Conservation (phyloP, 139 green algal species). For the Ettlia oleoabundans region DNA sequence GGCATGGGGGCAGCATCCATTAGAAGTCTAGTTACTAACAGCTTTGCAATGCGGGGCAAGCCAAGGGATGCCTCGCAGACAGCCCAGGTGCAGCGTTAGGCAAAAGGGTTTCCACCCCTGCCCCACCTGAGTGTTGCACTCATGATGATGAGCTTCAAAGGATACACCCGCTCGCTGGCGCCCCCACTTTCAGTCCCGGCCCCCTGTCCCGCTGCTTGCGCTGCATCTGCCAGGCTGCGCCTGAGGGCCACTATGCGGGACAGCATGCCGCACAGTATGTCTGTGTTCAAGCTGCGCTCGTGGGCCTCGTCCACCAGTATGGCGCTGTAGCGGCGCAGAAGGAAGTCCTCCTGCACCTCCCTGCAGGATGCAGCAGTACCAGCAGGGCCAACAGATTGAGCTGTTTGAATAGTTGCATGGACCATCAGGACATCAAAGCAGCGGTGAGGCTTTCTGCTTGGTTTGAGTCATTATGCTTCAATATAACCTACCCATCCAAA, state of each 20-base stretch:
- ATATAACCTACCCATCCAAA: too few species aligned
- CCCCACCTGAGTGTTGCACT: slow-evolving; percentile 87
- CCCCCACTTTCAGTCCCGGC: not conserved
- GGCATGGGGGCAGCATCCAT: too few species aligned
- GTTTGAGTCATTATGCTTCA: too few species aligned
- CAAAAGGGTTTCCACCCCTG: too few species aligned
- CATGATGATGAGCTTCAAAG: slow-evolving; percentile 98
- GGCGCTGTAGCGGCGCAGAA: slow-evolving; percentile 55
- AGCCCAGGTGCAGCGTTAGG: not conserved
- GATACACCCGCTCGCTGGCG: slow-evolving; percentile 49
- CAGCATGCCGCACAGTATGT: slow-evolving; percentile 90
- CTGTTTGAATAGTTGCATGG: too few species aligned
- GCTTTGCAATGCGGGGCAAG: too few species aligned
- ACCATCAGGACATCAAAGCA: too few species aligned
- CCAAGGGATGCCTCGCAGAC: too few species aligned
- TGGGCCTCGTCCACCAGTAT: slow-evolving; percentile 95
- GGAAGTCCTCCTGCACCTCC: slow-evolving; percentile 33
- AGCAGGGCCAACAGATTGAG: not conserved
- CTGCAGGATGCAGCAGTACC: not conserved
- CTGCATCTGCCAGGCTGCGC: slow-evolving; percentile 61
- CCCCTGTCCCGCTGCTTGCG: not conserved
- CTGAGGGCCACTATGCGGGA: slow-evolving; percentile 87
- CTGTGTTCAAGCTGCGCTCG: slow-evolving; percentile 90
- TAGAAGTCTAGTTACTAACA: too few species aligned
- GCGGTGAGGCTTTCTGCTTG: too few species aligned